Evolutionary conservation across 140 eudicot genomes (phyloP), one percentile per base, ranked within the genome.

Genomic region (Anethum foeniculum): DNA sequence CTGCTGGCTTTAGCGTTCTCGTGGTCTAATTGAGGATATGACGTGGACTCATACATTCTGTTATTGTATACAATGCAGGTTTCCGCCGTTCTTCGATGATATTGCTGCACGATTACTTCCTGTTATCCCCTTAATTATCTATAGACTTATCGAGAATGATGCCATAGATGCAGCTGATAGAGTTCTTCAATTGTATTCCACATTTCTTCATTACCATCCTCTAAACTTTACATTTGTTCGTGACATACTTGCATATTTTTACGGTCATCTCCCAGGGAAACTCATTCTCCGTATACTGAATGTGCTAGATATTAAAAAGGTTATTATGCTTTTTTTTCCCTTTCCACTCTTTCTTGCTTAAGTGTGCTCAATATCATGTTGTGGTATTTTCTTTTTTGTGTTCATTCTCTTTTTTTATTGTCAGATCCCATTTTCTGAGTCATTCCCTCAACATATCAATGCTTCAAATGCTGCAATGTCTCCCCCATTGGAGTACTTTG

Each of bases 81-180:
- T 85, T 80, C 98, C 97, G 30, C 87, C 93, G 21, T 91, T 90
- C 82, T 93, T 93, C 34, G 98, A 93, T 84, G 98, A 93, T 79
- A 91, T 91, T 38, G 97, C 96, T n/a, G 97, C 97, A 67, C 94
- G 98, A 36, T 80, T 93, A 83, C 93, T 93, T 60, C 98, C 98
- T 19, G 91, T 93, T 76, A 90, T 93, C 83, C 98, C 98, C 69
- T 81, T 90, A 46, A 84, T 93, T 85, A 87, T 93, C 71, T 93
- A 91, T 81, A 81, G 98, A 58, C 93, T 93, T 41, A 91, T 93
- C 38, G 98, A 93, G 84, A 93, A 93, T 51, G 98, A 93, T 68
- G 96, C 93, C 52, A 83, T 84, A 73, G 98, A 93, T 78, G 91
- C 91, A 39, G 96, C 96, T 52, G 98, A 93, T 72, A 91, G 98